Percentiles rank a stretch among this genome's conserved stretches.
phyloP scores from a whole-genome alignment of 306 rosid species.

The Medicago lupulina region DNA sequence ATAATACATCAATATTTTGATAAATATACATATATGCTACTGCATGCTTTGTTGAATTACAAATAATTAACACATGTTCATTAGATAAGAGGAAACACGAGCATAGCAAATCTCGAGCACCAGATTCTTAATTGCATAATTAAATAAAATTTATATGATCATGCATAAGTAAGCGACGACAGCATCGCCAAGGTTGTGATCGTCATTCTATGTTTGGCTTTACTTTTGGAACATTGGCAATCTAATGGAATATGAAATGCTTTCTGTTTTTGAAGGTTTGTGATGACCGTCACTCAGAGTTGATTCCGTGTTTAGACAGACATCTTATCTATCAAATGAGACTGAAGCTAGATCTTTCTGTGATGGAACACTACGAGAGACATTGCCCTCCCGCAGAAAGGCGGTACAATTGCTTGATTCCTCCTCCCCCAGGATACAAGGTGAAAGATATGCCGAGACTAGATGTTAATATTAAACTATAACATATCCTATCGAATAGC shows the following conservation, averaged over 20 bases:
- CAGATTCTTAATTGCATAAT: conserved; percentile 28
- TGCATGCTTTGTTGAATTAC: background rate
- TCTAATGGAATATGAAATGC: conserved; percentile 4
- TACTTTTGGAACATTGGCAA: conserved; percentile 9
- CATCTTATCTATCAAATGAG: conserved; percentile 54
- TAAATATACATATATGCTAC: background rate
- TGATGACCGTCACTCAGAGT: conserved; percentile 54
- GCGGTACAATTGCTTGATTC: conserved; percentile 51
- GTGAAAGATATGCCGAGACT: conserved; percentile 24
- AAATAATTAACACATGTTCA: conserved; percentile 15
- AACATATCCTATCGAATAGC: conserved; percentile 9
- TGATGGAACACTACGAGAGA: conserved; percentile 58
- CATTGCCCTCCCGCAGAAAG: conserved; percentile 54
- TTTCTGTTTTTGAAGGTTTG: conserved; percentile 48
- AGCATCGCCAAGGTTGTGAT: background rate
- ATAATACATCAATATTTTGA: background rate
- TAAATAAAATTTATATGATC: conserved; percentile 20
- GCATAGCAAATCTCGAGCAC: conserved; percentile 1
- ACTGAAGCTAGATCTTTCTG: conserved; percentile 48
- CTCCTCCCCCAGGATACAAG: conserved; percentile 55
- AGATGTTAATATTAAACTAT: conserved; percentile 29
- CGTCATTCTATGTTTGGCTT: background rate
- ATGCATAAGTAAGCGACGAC: background rate
- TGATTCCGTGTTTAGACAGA: conserved; percentile 55
- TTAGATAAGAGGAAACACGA: background rate